These are phyloP conservation scores for Auricularia auricula-judae DNA, from an alignment of 768 basidiomycete species.

Conservation along the genomic window DNA sequence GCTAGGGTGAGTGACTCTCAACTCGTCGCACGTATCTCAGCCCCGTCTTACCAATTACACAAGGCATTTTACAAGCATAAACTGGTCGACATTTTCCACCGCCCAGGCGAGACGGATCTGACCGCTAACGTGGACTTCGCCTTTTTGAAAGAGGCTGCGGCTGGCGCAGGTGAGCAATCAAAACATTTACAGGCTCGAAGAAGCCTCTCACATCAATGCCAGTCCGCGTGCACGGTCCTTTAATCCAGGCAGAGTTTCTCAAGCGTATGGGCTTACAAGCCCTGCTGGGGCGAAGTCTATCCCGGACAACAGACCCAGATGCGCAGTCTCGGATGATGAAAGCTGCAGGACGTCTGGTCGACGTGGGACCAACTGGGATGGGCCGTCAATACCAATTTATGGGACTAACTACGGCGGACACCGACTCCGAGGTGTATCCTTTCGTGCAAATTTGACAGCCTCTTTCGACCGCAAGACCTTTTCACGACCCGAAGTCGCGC, in stretches of 20 bases:
- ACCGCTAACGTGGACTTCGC: constrained; percentile 97
- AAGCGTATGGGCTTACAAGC: constrained; percentile 60
- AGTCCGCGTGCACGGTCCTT: constrained; percentile 42
- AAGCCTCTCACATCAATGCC: neutral
- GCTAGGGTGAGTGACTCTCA: constrained; percentile 48
- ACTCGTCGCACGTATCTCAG: too few relatives aligned
- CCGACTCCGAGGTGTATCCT: neutral
- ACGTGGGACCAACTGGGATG: neutral
- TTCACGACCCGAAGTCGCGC: too few relatives aligned
- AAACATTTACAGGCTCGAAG: neutral
- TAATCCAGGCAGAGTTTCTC: constrained; percentile 70
- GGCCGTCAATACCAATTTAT: neutral
- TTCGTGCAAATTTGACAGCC: neutral
- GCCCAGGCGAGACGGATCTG: constrained; percentile 81
- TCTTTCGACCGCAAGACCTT: too few relatives aligned
- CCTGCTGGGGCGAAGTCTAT: constrained; percentile 48
- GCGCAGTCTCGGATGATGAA: constrained; percentile 28
- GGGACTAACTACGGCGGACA: neutral
- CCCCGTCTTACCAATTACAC: too few relatives aligned
- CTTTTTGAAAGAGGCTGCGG: constrained; percentile 69
- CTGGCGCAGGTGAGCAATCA: constrained; percentile 42
- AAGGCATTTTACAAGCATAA: constrained; percentile 88
- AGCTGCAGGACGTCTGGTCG: neutral
- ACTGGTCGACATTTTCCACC: constrained; percentile 72
- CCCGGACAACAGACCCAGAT: constrained; percentile 35